These are phyloP conservation scores for Colletotrichum melonis DNA, from an alignment of 2,329 filamentous ascomycete genomes.

Conservation along the genomic window DNA sequence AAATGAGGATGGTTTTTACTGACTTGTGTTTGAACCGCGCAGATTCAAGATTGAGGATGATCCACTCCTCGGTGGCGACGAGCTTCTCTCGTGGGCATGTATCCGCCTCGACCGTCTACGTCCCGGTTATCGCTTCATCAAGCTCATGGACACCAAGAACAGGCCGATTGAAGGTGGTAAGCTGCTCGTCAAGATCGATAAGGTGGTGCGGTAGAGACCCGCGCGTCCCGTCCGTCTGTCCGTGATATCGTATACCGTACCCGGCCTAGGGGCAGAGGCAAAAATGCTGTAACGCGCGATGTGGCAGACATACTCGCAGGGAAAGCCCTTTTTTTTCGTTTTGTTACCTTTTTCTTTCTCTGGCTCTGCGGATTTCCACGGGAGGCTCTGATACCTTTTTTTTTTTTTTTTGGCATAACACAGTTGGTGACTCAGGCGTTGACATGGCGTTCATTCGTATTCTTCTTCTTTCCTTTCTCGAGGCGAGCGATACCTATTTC, in stretches of 20 bases:
- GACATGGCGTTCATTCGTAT: background rate
- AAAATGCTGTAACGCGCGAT: background rate
- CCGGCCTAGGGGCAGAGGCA: constrained; percentile 1
- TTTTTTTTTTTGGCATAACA: background rate
- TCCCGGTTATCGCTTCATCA: constrained; percentile 65
- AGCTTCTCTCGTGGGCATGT: constrained; percentile 66
- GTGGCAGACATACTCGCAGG: background rate
- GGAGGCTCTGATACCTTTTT: background rate
- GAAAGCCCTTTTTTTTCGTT: background rate
- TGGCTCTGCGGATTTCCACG: background rate
- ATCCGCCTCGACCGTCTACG: constrained; percentile 69
- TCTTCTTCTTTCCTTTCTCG: background rate
- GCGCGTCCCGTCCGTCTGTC: no score
- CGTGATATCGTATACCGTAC: background rate
- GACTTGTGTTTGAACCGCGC: constrained; percentile 36
- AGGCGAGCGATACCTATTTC: background rate
- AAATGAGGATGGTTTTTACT: background rate
- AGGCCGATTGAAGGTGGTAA: constrained; percentile 57
- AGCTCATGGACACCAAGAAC: constrained; percentile 59
- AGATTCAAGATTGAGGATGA: constrained; percentile 68
- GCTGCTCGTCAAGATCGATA: constrained; percentile 64
- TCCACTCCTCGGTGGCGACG: constrained; percentile 50
- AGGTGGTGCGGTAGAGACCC: constrained; percentile 50
- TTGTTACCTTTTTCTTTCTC: background rate
- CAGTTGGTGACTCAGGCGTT: no score